These are phyloP conservation scores for Bruguiera gymnorhiza DNA, from an alignment of 345 rosid species.

Conservation along the genomic window DNA sequence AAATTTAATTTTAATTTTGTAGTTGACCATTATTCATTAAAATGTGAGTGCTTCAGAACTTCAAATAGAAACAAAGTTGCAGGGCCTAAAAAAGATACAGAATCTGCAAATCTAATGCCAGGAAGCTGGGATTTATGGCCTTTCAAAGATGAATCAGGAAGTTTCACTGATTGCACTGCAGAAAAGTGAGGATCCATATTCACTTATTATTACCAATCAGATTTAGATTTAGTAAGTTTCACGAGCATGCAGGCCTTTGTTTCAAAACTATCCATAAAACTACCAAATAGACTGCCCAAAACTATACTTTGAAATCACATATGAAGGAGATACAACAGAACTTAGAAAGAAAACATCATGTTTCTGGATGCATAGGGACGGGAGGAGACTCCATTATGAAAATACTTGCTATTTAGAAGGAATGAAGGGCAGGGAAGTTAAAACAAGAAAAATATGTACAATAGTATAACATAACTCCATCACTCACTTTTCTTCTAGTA, in stretches of 20 bases:
- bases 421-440: too few relatives aligned
- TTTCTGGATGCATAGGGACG: too few relatives aligned
- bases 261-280: background rate
- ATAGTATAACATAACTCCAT: conserved; percentile 10
- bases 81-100: too few relatives aligned
- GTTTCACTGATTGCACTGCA: background rate
- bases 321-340: background rate
- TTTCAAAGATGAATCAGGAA: background rate
- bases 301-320: background rate
- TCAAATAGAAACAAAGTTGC: too few relatives aligned
- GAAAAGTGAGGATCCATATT: too few relatives aligned
- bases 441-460: background rate
- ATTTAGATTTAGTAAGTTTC: background rate
- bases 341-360: too few relatives aligned
- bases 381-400: too few relatives aligned
- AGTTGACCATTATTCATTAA: too few relatives aligned
- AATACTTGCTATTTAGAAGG: too few relatives aligned
- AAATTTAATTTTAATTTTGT: too few relatives aligned
- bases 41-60: too few relatives aligned
- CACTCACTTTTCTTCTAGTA: conserved; percentile 93
- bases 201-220: background rate
- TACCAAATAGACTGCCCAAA: background rate
- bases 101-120: background rate
- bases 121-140: background rate
- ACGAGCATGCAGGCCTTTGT: background rate